A percentile compares a stretch with the other conserved stretches of the same genome.
phyloP scores from a whole-genome alignment of 2,329 filamentous ascomycete species.

The Triangularia verruculosa region DNA sequence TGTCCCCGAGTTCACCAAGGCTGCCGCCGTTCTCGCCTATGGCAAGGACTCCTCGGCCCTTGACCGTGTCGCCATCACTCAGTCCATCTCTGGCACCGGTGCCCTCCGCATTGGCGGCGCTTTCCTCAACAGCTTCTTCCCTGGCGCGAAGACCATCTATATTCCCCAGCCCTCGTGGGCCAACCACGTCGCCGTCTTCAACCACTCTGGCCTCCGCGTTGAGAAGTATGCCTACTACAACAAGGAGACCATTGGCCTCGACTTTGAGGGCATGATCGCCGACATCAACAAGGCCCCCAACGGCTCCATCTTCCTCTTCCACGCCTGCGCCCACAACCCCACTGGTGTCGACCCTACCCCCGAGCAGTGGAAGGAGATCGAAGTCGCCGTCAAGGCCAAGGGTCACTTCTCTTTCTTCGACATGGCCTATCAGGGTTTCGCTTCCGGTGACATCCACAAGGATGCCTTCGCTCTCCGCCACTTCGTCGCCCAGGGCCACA shows the following conservation, averaged over 20 bases:
- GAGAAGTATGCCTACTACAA: conserved; percentile 99
- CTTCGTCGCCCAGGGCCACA: conserved; percentile 90
- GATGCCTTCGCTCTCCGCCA: conserved; percentile 92
- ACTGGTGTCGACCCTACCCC: conserved; percentile 91
- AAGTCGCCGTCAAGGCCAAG: conserved; percentile 78
- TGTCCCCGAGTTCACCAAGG: conserved; percentile 88
- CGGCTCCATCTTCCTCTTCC: conserved; percentile 86
- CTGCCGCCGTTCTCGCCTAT: conserved; percentile 88
- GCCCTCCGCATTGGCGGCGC: conserved; percentile 91
- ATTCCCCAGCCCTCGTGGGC: conserved; percentile 96
- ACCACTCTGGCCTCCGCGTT: conserved; percentile 84
- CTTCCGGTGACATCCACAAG: conserved; percentile 84
- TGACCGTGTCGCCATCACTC: conserved; percentile 82
- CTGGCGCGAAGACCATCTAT: conserved; percentile 90
- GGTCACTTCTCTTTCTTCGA: conserved; percentile 96
- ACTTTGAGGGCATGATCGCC: conserved; percentile 89
- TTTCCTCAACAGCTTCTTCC: conserved; percentile 90
- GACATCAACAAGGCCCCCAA: conserved; percentile 87
- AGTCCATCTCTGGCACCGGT: conserved; percentile 97
- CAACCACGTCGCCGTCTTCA: conserved; percentile 96
- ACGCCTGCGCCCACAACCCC: conserved; percentile 97
- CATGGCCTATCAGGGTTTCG: conserved; percentile 99
- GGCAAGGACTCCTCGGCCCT: conserved; percentile 75
- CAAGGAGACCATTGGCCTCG: conserved; percentile 95
- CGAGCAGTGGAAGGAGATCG: conserved; percentile 91